phyloP scores from a whole-genome alignment of 345 rosid genomes.

The Lepidium sativum region DNA sequence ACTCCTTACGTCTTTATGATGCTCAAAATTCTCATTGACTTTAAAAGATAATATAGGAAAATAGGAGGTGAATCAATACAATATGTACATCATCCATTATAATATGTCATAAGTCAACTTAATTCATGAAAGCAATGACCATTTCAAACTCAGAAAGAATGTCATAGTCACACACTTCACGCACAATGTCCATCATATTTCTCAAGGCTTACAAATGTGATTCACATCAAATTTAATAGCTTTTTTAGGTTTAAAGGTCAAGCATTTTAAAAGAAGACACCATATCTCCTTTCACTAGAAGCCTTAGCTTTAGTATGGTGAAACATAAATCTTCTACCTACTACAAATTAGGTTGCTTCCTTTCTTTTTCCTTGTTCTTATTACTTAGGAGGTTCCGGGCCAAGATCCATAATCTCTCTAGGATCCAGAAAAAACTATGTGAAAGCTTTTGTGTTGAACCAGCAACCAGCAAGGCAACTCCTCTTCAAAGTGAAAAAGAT shows the following conservation, averaged over 20 bases:
- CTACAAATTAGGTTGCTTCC: neutral
- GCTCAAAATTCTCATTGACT: neutral
- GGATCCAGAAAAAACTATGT: too few species aligned
- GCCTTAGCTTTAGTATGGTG: slow-evolving; percentile 6
- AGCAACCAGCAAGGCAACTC: too few species aligned
- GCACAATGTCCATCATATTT: neutral
- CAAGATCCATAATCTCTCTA: neutral
- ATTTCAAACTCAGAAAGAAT: neutral
- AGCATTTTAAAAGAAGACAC: neutral
- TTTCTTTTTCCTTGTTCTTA: neutral
- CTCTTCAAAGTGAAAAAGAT: too few species aligned
- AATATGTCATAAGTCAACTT: neutral
- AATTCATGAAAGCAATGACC: neutral
- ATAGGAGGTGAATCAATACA: neutral
- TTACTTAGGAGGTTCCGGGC: too few species aligned
- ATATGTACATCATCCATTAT: neutral
- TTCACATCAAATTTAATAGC: neutral
- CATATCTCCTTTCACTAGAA: neutral
- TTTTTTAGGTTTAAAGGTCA: neutral
- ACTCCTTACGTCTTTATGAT: neutral
- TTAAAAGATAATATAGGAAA: neutral
- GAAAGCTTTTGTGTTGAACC: too few species aligned
- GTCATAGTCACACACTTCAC: neutral
- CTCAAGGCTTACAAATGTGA: neutral
- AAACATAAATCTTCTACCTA: neutral